Evolutionary conservation across 306 rosid genomes (phyloP), one percentile per base, ranked within the genome.

Genomic region (Ziziphus jujuba): DNA sequence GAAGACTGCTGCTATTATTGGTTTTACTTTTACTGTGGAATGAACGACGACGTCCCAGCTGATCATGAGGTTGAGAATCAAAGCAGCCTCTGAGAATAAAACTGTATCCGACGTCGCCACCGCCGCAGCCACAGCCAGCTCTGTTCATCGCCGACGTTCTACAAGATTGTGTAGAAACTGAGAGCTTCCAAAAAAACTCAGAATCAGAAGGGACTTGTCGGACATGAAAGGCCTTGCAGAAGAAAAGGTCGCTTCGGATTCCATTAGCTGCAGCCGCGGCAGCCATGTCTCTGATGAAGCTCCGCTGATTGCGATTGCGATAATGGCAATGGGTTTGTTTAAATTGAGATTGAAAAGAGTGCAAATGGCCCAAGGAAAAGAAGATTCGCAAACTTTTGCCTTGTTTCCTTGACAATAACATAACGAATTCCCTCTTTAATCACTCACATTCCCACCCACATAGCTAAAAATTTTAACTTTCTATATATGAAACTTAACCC

Each of bases 21-120:
- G 31, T 69, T 24, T 60, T 22, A 52, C 63, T 33, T 7, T 70
- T n/a, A 34, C 33, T 51, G 34, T 66, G 72, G 8, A 57, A 56
- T 31, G 65, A 56, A 31, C 53, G 72, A 13, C 23, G 52, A 54
- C 23, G 54, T 20, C 44, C 38, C 4, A 5, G 53, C 6, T 35
- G 22, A 19, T 35, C 53, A 45, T 24, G 34, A 53, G 51, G 21
- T 66, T 72, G 64, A 17, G 72, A 60, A 17, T 75, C 75, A 23
- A 70, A 63, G 74, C 89, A 88, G 60, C 80, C 75, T 63, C 56
- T 76, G 16, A 67, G 21, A 20, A 62, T 58, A 23, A 63, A 23
- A 75, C 21, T 19, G 17, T 55, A 76, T 19, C 59, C 65, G 47
- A 19, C 28, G 57, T 56, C 49, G 69, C 75, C 72, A n/a, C 55